phyloP scores from a whole-genome alignment of 306 rosid species.

The Sechiopsis laciniata region DNA sequence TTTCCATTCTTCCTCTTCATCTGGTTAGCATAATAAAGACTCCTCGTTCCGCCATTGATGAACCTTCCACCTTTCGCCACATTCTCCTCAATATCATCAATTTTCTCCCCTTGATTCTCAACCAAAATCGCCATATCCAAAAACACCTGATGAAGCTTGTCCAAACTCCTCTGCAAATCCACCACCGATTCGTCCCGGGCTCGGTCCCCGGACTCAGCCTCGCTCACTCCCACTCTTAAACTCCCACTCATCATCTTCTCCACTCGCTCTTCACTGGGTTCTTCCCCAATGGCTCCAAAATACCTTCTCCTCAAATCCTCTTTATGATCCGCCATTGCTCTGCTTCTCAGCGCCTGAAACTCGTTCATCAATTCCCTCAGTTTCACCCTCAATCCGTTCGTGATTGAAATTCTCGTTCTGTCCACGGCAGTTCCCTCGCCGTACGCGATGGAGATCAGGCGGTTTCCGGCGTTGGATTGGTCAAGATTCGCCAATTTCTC shows the following conservation, averaged over 20 bases:
- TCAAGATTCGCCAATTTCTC: slow-evolving; percentile 57
- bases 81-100: slow-evolving; percentile 81
- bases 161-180: slow-evolving; percentile 80
- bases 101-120: slow-evolving; percentile 68
- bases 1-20: slow-evolving; percentile 45
- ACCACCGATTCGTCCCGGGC: slow-evolving; percentile 67
- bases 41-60: slow-evolving; percentile 65
- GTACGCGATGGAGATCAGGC: slow-evolving; percentile 40
- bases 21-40: slow-evolving; percentile 56
- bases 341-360: slow-evolving; percentile 63
- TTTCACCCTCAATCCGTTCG: slow-evolving; percentile 70
- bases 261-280: slow-evolving; percentile 59
- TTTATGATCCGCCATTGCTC: slow-evolving; percentile 61
- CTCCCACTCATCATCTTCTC: slow-evolving; percentile 63
- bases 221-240: slow-evolving; percentile 42
- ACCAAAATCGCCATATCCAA: slow-evolving; percentile 92
- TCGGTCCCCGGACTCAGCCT: slow-evolving; percentile 48
- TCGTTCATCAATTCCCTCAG: slow-evolving; percentile 69
- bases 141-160: slow-evolving; percentile 85
- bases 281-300: slow-evolving; percentile 47
- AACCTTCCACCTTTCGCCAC: slow-evolving; percentile 52
- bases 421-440: slow-evolving; percentile 57
- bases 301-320: slow-evolving; percentile 73
- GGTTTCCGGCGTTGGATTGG: slow-evolving; percentile 48
- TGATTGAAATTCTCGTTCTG: slow-evolving; percentile 59